Base-by-base conservation (phyloP, 768 basidiomycete species). In the Boletus bicolor region DNA sequence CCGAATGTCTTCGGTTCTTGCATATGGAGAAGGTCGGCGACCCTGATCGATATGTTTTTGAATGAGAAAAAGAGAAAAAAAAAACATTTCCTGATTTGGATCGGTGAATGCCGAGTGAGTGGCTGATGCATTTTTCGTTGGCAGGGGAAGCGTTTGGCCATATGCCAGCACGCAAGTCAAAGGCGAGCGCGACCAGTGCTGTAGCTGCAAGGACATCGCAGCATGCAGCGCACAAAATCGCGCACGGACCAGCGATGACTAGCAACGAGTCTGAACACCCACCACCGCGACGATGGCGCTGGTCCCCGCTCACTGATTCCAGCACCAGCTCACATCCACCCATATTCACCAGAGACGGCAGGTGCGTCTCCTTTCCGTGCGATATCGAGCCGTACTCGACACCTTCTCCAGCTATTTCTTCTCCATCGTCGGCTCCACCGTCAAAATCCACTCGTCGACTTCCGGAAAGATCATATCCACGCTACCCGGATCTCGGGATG, bases 301-400 rank as follows among this genome's bases (percentile, higher is more conserved):
- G 90, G 90, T 76, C 79, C 54, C 78, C 82, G 46, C 76, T 93
- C 54, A 83, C 89, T 38, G 87, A 91, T 71, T 78, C 84, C 10
- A 79, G 78, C 50, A 79, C 82, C 43, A 87, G 80, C 61, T 80
- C 75, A 58, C 78, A 80, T 38, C 81, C 90, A 6, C 87, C 91
- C 37, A 74, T 93, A 59, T 93, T 94, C 71, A 92, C 93, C 30
- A 88, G 80, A 70, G 93, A 98, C 72, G 91, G 91, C 73, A 86
- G 85, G 94, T 93, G 67, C 56, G 75, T 65, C 48, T 42, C 44
- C 44, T 28, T 55, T 38, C 19, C 34, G 15, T 53, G 35, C 54
- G 46, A 51, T 64, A 44, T 62, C 54, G 59, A 57, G 36, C 17
- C 37, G 17, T 52, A 44, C 26, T 54, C 45, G 51, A 69, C 57